Conservation (phyloP, 805 yeast species). For the Yamadazyma scolyti region DNA sequence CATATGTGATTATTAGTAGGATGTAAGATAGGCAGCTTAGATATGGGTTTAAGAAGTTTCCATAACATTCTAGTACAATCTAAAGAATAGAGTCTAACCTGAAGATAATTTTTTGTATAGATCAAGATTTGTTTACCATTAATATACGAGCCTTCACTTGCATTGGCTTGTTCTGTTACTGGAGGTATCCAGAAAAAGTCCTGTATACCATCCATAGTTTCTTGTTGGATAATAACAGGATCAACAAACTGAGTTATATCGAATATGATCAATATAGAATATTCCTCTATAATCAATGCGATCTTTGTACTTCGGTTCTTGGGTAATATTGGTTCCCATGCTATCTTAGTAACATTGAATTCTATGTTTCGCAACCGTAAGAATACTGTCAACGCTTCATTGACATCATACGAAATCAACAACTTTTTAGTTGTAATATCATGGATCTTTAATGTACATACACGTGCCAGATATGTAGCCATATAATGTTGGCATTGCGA, state of each 20-base stretch:
- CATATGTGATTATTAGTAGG: conserved; percentile 17
- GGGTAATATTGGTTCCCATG: conserved; percentile 9
- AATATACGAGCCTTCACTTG: conserved; percentile 23
- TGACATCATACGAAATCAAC: conserved; percentile 7
- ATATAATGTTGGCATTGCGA: conserved; percentile 4
- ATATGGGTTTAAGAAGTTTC: conserved; percentile 30
- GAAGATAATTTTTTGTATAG: conserved; percentile 22
- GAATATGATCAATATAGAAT: conserved; percentile 18
- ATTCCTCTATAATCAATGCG: conserved; percentile 21
- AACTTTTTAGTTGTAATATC: conserved; percentile 1
- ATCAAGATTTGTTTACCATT: conserved; percentile 32
- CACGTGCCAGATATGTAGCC: conserved; percentile 1
- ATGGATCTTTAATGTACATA: conserved; percentile 5
- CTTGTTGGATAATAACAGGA: conserved; percentile 31
- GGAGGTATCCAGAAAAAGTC: conserved; percentile 34
- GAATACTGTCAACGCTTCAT: conserved; percentile 2
- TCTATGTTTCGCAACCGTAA: conserved; percentile 1
- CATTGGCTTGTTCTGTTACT: conserved; percentile 5
- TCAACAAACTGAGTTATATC: conserved; percentile 15
- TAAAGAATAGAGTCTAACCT: conserved; percentile 32
- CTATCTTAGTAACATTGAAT: conserved; percentile 2
- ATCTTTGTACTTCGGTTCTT: conserved; percentile 20
- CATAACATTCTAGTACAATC: conserved; percentile 30
- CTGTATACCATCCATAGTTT: conserved; percentile 24
- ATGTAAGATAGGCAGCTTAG: conserved; percentile 10